Conservation (phyloP, 495 filamentous ascomycete species). For the Penicillium ucsense region DNA sequence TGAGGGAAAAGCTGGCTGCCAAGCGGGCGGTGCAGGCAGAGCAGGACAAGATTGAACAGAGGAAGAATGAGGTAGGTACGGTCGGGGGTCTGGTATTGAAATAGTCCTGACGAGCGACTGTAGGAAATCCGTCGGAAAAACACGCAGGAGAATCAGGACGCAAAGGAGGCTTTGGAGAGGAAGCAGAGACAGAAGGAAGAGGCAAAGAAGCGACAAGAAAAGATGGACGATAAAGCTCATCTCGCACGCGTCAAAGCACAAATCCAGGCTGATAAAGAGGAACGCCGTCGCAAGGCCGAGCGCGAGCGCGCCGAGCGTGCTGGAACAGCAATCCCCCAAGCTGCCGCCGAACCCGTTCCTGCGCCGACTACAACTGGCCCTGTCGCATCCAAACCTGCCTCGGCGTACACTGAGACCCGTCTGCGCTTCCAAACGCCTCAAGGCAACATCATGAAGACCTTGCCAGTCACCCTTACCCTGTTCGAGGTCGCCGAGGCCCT, state of each 20-base stretch:
- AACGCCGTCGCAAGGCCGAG: conserved; percentile 72
- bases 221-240: conserved; percentile 75
- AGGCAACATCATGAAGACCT: conserved; percentile 72
- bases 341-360: conserved; percentile 24
- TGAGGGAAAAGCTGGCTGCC: conserved; percentile 59
- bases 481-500: conserved; percentile 83
- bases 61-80: conserved; percentile 69
- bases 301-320: conserved; percentile 74
- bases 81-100: too few relatives aligned
- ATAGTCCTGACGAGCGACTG: too few relatives aligned
- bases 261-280: conserved; percentile 85
- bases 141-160: conserved; percentile 65
- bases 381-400: conserved; percentile 45
- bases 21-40: conserved; percentile 62
- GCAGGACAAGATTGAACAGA: conserved; percentile 72
- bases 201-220: conserved; percentile 72
- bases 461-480: conserved; percentile 76
- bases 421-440: conserved; percentile 67
- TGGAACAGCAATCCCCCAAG: conserved; percentile 49
- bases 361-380: conserved; percentile 31
- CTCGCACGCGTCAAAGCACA: conserved; percentile 81
- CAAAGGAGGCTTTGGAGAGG: conserved; percentile 73
- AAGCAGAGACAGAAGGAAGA: conserved; percentile 90
- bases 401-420: conserved; percentile 67
- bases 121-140: conserved; percentile 82